Base-by-base conservation (phyloP, 2,329 filamentous ascomycete genomes). In the Cladobotryum mycophilum region DNA sequence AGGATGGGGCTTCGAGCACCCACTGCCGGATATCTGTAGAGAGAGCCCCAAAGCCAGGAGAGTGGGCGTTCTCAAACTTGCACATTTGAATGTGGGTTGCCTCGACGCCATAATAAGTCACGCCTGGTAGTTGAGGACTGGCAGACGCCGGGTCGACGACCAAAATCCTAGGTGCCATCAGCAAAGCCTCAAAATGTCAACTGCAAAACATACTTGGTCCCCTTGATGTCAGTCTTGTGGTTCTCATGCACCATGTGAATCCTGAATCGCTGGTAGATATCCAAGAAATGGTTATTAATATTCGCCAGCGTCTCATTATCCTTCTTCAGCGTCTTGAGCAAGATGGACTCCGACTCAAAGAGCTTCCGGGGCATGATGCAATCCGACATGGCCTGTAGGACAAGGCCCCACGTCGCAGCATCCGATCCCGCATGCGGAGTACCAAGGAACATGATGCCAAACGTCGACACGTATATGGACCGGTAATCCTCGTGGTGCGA, bases 161-260 rank as follows among this genome's bases (percentile, higher is more conserved):
- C 53, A 87, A 69, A 48, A 76, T 61, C 60, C 70, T 76, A 34
- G 3, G 5, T 20, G 11, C 22, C 35, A 20, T 41, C 15, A 35
- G 44, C 11, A 36, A 17, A 22, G 15, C 22, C 18, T 6, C 8
- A 7, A 2, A 30, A 7, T 5, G 4, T 30, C 9, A 11, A 8
- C 6, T 30, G 6, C 25, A 3, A 3, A 30, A 60, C 70, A 42
- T 59, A 72, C 70, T 70, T 82, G 1, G 81, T 81, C 2, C 80
- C 81, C 57, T 79, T 84, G 35, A 89, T 60, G 55, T 88, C 81
- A 0, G 85, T 88, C 54, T 84, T 85, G 57, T 84, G 80, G 42
- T 83, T 84, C 62, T 91, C 87, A 49, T 89, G 85, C 36, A 83
- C 87, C 77, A 89, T 88, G 60, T 86, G 86, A 46, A 90, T 82